Evolutionary conservation across 2,329 filamentous ascomycete genomes (phyloP), one percentile per base, ranked within the genome.

Genomic region (Exophiala alcalophila): DNA sequence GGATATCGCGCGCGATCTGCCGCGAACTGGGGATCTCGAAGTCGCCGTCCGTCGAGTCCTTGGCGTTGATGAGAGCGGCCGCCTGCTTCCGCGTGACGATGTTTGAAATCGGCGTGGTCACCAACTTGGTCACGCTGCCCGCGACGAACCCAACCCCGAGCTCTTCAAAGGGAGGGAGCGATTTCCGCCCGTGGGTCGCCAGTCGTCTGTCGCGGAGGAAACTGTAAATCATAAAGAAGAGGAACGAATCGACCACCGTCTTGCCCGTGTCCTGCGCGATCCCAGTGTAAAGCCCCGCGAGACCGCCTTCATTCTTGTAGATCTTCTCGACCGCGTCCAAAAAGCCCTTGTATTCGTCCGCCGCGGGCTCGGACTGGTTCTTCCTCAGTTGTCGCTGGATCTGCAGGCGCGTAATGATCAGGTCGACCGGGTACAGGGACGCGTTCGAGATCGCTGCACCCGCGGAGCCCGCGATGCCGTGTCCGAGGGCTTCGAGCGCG

Each of bases 201-300:
- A 77, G 67, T 28, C 76, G 65, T 15, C 59, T 56, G 38, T 67
- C 61, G 12, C 70, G 61, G 14, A 80, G 55, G 40, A 74, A 76
- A 2, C 69, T 85, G 66, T 94, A 94, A 45, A 86, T 83, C 12
- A 91, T 74, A 67, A 94, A 94, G 71, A 94, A 94, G 37, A 94
- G 72, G 60, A 92, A 91, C 43, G 83, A 86, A 67, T 92, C 87
- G 20, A 79, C 73, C 15, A 82, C 72, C 16, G 78, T 81, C 62
- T 85, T 87, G 57, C 69, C 72, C 8, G 83, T 78, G 58, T 86
- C 83, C 24, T 77, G 73, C 5, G 72, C 65, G 1, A 84, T 62
- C 18, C 83, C 83, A 16, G 71, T 74, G 59, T 85, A 95, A 53
- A 94, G 81, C 1, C 83, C 85, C 37, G 62, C 60, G 12, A 82